phyloP scores from a whole-genome alignment of 2,329 filamentous ascomycete species.

The Xylogone sp. region DNA sequence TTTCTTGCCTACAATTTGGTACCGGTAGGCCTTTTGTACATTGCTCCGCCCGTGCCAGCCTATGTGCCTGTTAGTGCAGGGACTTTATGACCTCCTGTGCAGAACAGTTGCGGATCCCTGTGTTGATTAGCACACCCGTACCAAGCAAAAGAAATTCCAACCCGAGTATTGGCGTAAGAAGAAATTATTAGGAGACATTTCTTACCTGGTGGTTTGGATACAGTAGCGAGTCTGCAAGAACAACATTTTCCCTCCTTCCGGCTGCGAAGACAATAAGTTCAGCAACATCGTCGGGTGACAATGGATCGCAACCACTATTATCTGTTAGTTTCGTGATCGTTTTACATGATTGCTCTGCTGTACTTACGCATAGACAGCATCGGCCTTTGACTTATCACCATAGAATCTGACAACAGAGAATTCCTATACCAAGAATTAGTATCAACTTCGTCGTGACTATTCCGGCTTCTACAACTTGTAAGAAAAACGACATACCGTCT shows the following conservation, averaged over 20 bases:
- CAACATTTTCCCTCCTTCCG: conserved; percentile 82
- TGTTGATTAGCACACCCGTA: conserved; percentile 26
- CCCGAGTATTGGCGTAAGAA: background rate
- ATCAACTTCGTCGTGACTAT: conserved; percentile 2
- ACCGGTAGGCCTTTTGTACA: conserved; percentile 22
- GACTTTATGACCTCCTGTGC: conserved; percentile 34
- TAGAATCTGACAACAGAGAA: conserved; percentile 87
- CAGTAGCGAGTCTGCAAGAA: conserved; percentile 81
- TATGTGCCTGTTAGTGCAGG: conserved; percentile 12
- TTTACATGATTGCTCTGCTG: background rate
- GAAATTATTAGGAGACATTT: background rate
- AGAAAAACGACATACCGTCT: conserved; percentile 56
- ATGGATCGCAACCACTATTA: conserved; percentile 67
- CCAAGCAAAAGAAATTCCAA: conserved; percentile 4
- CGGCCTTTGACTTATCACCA: conserved; percentile 84
- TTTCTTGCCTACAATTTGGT: background rate
- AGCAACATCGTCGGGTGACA: conserved; percentile 87
- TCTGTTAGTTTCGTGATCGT: conserved; percentile 6
- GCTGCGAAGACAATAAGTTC: conserved; percentile 86
- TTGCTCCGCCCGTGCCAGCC: conserved; percentile 26
- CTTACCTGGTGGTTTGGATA: conserved; percentile 87
- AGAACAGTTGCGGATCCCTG: conserved; percentile 38
- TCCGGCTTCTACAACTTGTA: background rate
- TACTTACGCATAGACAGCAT: conserved; percentile 79
- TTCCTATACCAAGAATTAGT: conserved; percentile 46